Evolutionary conservation across 768 basidiomycete species (phyloP), one percentile per base, ranked within the genome.

Genomic region (Mycena olivaceomarginata): DNA sequence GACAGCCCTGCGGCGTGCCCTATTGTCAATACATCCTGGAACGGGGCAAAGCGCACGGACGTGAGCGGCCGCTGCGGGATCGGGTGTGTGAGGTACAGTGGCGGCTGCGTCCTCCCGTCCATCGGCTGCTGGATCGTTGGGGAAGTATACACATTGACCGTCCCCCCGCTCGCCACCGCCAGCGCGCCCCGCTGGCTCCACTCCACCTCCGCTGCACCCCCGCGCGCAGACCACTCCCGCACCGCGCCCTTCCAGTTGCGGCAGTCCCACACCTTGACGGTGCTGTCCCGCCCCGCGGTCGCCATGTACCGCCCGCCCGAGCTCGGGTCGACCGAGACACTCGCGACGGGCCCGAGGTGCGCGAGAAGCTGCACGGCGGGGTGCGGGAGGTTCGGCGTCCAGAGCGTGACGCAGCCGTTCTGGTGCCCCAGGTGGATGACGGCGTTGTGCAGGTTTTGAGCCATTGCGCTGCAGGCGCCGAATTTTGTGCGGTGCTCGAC

Each of bases 261-360:
- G 82, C 95, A 96, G 85, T 99, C 98, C 98, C 98, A 99, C 1
- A 99, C 90, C 81, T 99, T 99, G 67, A 99, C 95, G 0, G 87
- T 92, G 0, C 97, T 94, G 82, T 99, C 98, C 77, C 93, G 89
- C 0, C 98, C 98, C 2, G 94, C 90, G 0, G 97, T 98, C 1
- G 96, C 95, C 94, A 98, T 95, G 81, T 98, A 98, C 41, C 97
- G 84, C 1, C 98, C 98, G 2, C 94, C 94, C 8, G 93, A 89
- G 71, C 94, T 96, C 0, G 95, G 94, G 84, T 99, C 98, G 6
- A 98, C 91, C 37, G 94, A 91, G 20, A 98, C 89, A 41, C 94
- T 92, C 2, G 92, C 90, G 4, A 99, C 93, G 0, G 98, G 97
- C 0, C 98, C 97, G 1, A 96, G 86, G 83, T 99, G 98, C 1